These are phyloP conservation scores for Pseudogymnoascus sp. DNA, from an alignment of 2,329 filamentous ascomycete species.

Conservation along the genomic window DNA sequence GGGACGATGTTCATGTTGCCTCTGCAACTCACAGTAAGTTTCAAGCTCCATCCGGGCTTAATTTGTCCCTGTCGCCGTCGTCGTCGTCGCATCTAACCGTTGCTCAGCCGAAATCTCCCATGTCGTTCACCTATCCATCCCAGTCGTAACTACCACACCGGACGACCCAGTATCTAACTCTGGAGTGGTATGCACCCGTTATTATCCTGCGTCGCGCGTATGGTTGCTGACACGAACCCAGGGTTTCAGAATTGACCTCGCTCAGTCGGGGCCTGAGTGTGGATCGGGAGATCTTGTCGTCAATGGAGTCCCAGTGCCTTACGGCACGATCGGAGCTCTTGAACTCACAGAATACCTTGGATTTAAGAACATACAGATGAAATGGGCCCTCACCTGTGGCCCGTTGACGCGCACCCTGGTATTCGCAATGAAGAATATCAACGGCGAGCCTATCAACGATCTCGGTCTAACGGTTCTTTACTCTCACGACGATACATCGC, in stretches of 20 bases:
- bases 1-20: neutral
- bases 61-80: neutral
- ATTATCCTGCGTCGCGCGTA: neutral
- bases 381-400: conserved; percentile 1
- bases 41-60: neutral
- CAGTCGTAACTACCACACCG: neutral
- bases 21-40: neutral
- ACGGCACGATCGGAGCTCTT: neutral
- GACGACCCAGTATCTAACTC: neutral
- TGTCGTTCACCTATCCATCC: neutral
- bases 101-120: neutral
- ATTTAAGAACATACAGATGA: neutral
- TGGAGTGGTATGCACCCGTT: neutral
- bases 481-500: neutral
- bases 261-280: neutral
- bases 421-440: neutral
- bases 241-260: neutral
- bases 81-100: neutral
- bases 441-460: neutral
- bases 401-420: neutral
- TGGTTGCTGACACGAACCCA: neutral
- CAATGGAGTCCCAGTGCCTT: neutral
- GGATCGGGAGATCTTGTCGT: neutral
- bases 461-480: neutral
- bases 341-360: neutral